Base-by-base conservation (phyloP, 768 basidiomycete species). In the Termitomyces sp. region DNA sequence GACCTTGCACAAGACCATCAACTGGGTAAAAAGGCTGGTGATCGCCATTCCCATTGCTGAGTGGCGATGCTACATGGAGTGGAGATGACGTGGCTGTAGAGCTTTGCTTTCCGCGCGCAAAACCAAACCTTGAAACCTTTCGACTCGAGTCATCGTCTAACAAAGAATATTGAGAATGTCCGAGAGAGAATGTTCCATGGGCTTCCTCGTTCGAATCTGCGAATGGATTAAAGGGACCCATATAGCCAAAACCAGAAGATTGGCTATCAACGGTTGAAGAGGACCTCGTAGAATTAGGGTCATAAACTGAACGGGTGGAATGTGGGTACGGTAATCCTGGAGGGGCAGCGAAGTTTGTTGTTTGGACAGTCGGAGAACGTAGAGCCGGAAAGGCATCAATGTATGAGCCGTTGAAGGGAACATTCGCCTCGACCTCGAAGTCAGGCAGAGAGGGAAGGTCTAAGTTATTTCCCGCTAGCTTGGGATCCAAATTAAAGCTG, bases 401-500 rank as follows among this genome's bases (percentile, higher is more conserved):
- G 65, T 84, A 91, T 16, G 79, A 77, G 22, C 88, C 86, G 47
- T 72, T 69, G 72, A 89, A 84, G 31, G 89, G 85, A n/a, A 73
- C 74, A 55, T 67, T 77, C 3, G 82, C 73, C 49, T 79, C 78
- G 1, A 74, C 64, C 53, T 87, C 81, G 48, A 85, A 79, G 46
- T 84, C 81, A 4, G 78, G 73, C 31, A 84, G 68, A 6, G 73
- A 65, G 13, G 80, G 70, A 33, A 67, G 61, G 16, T 77, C 73
- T 1, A 67, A 67, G 51, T 80, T 78, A 31, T 77, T 65, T 28
- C 71, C 79, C 6, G 84, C 88, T 28, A 92, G 75, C 63, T 86
- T 90, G 28, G 88, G 88, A 69, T 92, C 92, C 45, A 94, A 74
- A 70, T 86, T 93, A 74, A 95, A 94, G 69, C 87, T 92, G 74